Percentiles rank a stretch among this genome's conserved stretches.
phyloP scores from a whole-genome alignment of 2,329 filamentous ascomycete species.

The Lachnellula arida region DNA sequence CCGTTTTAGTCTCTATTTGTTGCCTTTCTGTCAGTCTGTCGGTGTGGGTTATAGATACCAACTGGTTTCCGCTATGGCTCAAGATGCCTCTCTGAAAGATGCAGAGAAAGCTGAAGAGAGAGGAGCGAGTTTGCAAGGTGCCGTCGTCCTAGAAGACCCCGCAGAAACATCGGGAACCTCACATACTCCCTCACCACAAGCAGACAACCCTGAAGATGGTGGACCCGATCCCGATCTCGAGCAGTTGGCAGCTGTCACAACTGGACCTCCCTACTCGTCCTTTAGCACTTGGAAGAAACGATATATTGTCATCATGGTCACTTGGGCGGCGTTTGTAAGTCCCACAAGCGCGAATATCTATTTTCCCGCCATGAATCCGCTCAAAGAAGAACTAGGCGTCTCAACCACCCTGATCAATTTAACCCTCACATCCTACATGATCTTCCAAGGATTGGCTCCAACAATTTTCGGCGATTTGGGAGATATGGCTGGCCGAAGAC shows the following conservation, averaged over 20 bases:
- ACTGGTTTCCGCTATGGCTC: slow-evolving; percentile 14
- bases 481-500: slow-evolving; percentile 51
- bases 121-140: slow-evolving; percentile 13
- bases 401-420: slow-evolving; percentile 30
- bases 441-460: slow-evolving; percentile 57
- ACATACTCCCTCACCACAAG: slow-evolving; percentile 7
- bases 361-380: slow-evolving; percentile 31
- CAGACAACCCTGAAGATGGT: slow-evolving; percentile 19
- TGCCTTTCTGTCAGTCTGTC: neutral
- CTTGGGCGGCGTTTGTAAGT: slow-evolving; percentile 36
- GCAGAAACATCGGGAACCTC: neutral
- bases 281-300: slow-evolving; percentile 36
- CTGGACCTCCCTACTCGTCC: slow-evolving; percentile 29
- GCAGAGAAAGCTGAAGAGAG: slow-evolving; percentile 20
- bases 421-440: slow-evolving; percentile 33
- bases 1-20: neutral
- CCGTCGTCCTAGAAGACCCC: slow-evolving; percentile 11
- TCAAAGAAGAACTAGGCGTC: slow-evolving; percentile 29
- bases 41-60: neutral
- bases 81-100: slow-evolving; percentile 14
- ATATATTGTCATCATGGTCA: slow-evolving; percentile 51
- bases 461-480: slow-evolving; percentile 53
- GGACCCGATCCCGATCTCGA: slow-evolving; percentile 28
- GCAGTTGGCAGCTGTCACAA: slow-evolving; percentile 22
- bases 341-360: slow-evolving; percentile 33